phyloP scores from a whole-genome alignment of 306 rosid genomes.

The Rubus idaeus region DNA sequence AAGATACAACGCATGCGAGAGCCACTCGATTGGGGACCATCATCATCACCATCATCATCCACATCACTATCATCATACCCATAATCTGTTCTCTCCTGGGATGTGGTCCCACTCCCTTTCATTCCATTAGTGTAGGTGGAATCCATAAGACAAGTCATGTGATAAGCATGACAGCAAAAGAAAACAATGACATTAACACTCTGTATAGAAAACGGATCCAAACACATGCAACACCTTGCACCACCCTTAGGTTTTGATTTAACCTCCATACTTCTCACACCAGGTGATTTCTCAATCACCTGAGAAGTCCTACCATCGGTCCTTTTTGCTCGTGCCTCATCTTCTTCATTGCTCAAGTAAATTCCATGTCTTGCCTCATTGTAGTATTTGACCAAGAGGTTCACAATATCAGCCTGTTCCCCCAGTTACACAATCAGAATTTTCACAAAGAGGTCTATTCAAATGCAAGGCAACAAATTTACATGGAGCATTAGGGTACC shows the following conservation, averaged over 20 bases:
- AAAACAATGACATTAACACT: constrained; percentile 74
- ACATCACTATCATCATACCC: constrained; percentile 46
- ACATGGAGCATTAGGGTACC: constrained; percentile 40
- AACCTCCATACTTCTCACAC: constrained; percentile 48
- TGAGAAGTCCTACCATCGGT: constrained; percentile 50
- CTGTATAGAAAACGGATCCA: constrained; percentile 82
- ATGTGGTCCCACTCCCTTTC: constrained; percentile 33
- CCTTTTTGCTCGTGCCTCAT: constrained; percentile 59
- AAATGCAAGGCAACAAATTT: constrained; percentile 12
- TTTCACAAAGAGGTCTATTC: constrained; percentile 9
- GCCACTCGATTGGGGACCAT: constrained; percentile 39
- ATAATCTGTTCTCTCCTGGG: constrained; percentile 35
- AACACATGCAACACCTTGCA: constrained; percentile 96
- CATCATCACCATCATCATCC: constrained; percentile 43
- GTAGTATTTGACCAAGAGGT: constrained; percentile 79
- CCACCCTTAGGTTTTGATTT: constrained; percentile 92
- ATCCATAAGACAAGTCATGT: constrained; percentile 71
- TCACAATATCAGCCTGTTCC: constrained; percentile 83
- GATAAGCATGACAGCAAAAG: constrained; percentile 71
- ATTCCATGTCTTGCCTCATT: constrained; percentile 91
- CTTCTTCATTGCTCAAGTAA: constrained; percentile 70
- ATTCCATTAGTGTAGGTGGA: constrained; percentile 52
- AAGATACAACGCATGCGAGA: constrained; percentile 87
- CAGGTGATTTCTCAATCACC: constrained; percentile 45
- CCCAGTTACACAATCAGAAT: constrained; percentile 25